Conservation (phyloP, 2,329 filamentous ascomycete genomes). For the Neonectria coccinea region DNA sequence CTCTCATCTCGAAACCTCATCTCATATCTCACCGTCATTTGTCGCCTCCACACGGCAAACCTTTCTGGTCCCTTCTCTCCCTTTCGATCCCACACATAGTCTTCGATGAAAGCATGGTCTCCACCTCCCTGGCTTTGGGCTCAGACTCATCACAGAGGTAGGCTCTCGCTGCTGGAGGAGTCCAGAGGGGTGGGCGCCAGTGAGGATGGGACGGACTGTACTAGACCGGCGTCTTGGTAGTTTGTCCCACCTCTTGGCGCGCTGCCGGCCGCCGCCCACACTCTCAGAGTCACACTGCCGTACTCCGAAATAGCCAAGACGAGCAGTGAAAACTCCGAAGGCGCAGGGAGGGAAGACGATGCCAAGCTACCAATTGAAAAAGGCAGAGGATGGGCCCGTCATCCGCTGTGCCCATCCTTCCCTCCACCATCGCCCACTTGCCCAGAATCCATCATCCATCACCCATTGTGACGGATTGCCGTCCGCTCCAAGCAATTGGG, state of each 20-base stretch:
- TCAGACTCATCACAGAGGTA: constrained; percentile 5
- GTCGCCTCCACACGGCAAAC: constrained; percentile 21
- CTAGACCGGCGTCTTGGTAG: constrained; percentile 23
- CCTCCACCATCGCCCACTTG: not conserved
- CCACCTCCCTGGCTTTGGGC: constrained; percentile 23
- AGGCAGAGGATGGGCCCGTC: constrained; percentile 24
- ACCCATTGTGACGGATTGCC: constrained; percentile 32
- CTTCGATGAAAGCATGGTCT: constrained; percentile 20
- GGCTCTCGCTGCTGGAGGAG: constrained; percentile 8
- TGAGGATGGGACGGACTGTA: constrained; percentile 7
- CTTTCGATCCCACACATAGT: constrained; percentile 22
- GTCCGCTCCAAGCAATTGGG: constrained; percentile 15
- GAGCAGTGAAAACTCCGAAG: constrained; percentile 20
- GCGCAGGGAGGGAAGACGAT: constrained; percentile 8
- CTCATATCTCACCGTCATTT: constrained; percentile 24
- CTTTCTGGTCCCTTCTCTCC: constrained; percentile 24
- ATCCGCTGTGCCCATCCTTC: constrained; percentile 13
- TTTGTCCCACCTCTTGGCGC: constrained; percentile 36
- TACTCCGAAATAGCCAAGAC: constrained; percentile 32
- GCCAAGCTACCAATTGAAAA: constrained; percentile 21
- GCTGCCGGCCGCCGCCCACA: constrained; percentile 30
- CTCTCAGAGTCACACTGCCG: constrained; percentile 36
- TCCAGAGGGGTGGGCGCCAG: constrained; percentile 1
- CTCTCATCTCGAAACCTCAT: constrained; percentile 20
- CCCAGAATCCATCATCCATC: constrained; percentile 14